Percentiles rank a stretch among this genome's conserved stretches.
Conservation (phyloP, 73 alveolate species). For the Paramecium biaurelia region DNA sequence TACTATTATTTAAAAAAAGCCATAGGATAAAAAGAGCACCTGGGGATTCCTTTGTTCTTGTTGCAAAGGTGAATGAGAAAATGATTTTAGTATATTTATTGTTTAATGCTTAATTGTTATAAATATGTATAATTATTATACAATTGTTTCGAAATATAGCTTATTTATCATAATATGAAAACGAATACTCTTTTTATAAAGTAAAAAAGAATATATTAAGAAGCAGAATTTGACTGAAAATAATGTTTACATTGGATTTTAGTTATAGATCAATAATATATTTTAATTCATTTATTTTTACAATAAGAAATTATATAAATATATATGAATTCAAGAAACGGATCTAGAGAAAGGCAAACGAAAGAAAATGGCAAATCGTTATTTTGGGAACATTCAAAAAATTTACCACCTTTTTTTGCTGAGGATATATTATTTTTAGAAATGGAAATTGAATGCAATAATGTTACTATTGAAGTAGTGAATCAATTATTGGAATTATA, state of each 20-base stretch:
- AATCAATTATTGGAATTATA: constrained; percentile 57
- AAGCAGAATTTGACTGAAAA: neutral
- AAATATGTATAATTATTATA: neutral
- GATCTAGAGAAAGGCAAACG: neutral
- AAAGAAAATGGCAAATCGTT: neutral
- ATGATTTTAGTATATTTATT: neutral
- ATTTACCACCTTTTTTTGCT: constrained; percentile 62
- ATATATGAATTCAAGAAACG: neutral
- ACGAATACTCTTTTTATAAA: neutral
- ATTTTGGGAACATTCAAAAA: constrained; percentile 31
- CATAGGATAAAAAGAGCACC: neutral
- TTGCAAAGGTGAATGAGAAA: neutral
- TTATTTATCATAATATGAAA: neutral
- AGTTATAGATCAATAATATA: neutral
- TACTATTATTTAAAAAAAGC: neutral
- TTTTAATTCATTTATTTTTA: neutral
- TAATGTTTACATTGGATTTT: neutral
- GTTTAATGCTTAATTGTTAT: neutral
- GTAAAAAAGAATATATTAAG: neutral
- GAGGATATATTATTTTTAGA: constrained; percentile 55
- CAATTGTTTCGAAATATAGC: neutral
- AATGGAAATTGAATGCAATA: constrained; percentile 60
- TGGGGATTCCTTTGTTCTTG: neutral
- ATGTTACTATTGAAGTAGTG: constrained; percentile 45
- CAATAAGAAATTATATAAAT: neutral